Conservation (phyloP, 2,329 filamentous ascomycete genomes). For the Diaporthe australafricana region DNA sequence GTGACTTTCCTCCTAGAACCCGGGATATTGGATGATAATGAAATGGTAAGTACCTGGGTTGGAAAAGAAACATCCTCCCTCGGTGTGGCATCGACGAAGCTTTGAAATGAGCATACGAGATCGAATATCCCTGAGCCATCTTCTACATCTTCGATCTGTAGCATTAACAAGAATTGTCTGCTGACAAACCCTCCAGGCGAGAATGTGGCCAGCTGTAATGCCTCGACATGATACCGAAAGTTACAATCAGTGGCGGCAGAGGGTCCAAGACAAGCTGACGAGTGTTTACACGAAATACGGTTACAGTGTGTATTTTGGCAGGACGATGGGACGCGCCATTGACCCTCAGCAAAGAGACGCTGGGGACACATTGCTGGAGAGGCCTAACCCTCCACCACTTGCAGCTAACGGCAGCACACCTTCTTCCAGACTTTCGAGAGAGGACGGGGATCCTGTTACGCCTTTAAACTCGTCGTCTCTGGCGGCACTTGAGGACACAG, state of each 20-base stretch:
- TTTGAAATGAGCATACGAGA: not conserved
- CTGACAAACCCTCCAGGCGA: not conserved
- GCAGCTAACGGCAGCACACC: not conserved
- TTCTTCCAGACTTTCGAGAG: not conserved
- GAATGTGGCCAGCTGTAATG: not conserved
- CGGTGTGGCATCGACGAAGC: too few relatives aligned
- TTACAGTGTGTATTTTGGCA: not conserved
- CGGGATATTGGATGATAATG: not conserved
- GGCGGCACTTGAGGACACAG: not conserved
- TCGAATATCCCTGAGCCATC: not conserved
- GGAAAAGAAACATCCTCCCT: too few relatives aligned
- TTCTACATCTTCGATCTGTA: not conserved
- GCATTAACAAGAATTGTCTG: not conserved
- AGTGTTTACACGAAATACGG: not conserved
- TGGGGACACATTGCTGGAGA: not conserved
- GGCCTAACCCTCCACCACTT: not conserved
- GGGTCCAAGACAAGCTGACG: not conserved
- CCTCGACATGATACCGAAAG: not conserved
- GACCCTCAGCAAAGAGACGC: not conserved
- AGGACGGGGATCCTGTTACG: not conserved
- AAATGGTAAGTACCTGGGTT: not conserved
- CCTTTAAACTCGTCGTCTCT: not conserved
- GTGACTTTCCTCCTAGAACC: not conserved
- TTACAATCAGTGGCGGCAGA: accelerated
- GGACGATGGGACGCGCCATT: not conserved